Conservation (phyloP, 441 rosid genomes). For the Omphalea diandra region DNA sequence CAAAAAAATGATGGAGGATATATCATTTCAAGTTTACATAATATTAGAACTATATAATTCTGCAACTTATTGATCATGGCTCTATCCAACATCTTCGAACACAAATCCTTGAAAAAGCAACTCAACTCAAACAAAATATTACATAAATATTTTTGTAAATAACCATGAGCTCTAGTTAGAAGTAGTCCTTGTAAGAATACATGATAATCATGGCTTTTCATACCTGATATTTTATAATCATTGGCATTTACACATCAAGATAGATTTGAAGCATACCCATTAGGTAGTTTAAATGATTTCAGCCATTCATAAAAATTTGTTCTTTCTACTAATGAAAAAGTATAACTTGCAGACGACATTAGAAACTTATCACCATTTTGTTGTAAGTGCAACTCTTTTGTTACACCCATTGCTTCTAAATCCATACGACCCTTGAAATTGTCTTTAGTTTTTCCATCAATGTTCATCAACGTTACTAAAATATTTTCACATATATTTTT, state of each 20-base stretch:
- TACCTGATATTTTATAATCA: not conserved
- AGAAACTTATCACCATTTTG: not conserved
- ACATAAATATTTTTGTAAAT: not conserved
- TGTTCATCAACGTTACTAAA: not conserved
- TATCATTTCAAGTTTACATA: not conserved
- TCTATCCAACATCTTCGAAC: not conserved
- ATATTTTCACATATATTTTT: not conserved
- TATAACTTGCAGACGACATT: not conserved
- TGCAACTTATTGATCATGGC: not conserved
- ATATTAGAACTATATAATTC: not conserved
- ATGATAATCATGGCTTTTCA: conserved; percentile 3
- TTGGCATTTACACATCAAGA: not conserved
- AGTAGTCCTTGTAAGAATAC: not conserved
- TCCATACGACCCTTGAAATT: not conserved
- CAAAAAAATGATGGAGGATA: not conserved
- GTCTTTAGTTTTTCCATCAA: not conserved
- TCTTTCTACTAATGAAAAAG: not conserved
- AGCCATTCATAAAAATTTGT: not conserved
- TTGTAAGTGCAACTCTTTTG: not conserved
- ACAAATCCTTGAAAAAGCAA: not conserved
- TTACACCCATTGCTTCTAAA: not conserved
- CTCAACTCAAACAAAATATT: not conserved
- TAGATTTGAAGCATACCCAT: not conserved
- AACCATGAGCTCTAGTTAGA: not conserved
- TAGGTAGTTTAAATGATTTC: not conserved